These are phyloP conservation scores for Ascocoryne sarcoides DNA, from an alignment of 2,329 filamentous ascomycete species.

Conservation along the genomic window DNA sequence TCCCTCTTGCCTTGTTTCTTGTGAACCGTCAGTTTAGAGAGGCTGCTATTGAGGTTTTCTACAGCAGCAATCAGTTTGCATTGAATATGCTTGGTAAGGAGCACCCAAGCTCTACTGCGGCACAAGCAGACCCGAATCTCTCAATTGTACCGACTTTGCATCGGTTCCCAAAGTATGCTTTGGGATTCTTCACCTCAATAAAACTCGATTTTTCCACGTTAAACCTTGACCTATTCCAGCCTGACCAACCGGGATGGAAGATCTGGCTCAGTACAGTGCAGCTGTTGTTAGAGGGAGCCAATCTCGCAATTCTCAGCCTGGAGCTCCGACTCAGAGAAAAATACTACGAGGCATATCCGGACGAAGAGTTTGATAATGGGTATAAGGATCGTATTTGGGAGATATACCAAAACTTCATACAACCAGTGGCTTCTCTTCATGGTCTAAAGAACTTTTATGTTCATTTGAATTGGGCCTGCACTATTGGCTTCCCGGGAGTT, in stretches of 20 bases:
- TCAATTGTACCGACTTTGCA: conserved; percentile 3
- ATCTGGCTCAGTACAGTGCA: conserved; percentile 4
- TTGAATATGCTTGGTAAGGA: conserved; percentile 1
- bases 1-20: conserved; percentile 5
- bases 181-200: conserved; percentile 4
- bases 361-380: not conserved
- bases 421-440: conserved; percentile 1
- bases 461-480: conserved; percentile 5
- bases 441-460: conserved; percentile 5
- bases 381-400: conserved; percentile 1
- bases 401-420: conserved; percentile 1
- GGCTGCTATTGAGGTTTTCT: conserved; percentile 6
- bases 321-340: conserved; percentile 4
- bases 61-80: conserved; percentile 3
- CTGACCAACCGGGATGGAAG: conserved; percentile 4
- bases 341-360: not conserved
- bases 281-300: conserved; percentile 3
- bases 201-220: conserved; percentile 5
- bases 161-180: conserved; percentile 4
- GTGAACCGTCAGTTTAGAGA: conserved; percentile 2
- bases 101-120: not conserved
- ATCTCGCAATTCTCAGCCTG: conserved; percentile 4
- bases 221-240: conserved; percentile 4
- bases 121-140: not conserved
- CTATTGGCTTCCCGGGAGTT: conserved; percentile 2